Evolutionary conservation across 345 rosid genomes (phyloP).

Genomic region (Lepidium africanum): DNA sequence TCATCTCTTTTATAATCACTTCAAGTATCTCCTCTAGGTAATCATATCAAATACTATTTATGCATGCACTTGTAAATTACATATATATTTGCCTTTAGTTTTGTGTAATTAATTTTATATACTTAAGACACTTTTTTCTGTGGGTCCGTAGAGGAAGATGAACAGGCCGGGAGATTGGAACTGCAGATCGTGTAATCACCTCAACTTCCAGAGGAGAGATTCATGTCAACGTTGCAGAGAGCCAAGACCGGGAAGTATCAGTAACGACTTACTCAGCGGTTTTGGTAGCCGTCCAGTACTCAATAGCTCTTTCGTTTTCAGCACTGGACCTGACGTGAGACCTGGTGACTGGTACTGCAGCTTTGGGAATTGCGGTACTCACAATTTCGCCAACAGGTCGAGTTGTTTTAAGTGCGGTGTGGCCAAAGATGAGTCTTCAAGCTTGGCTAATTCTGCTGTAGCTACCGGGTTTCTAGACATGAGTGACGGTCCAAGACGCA

Average conservation of each 20-base stretch:
- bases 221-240: constrained; percentile 76
- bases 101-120: not conserved
- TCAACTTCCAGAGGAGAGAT: constrained; percentile 81
- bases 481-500: constrained; percentile 28
- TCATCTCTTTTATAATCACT: not conserved
- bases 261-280: constrained; percentile 24
- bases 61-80: not conserved
- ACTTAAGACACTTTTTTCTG: not conserved
- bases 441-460: constrained; percentile 12
- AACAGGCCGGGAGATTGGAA: constrained; percentile 95
- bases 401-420: constrained; percentile 69
- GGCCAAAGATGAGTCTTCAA: constrained; percentile 36
- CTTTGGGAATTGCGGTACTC: constrained; percentile 54
- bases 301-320: constrained; percentile 42
- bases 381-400: constrained; percentile 68
- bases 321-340: constrained; percentile 58
- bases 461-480: constrained; percentile 25
- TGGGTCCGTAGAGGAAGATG: constrained; percentile 36
- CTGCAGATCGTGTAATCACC: constrained; percentile 74
- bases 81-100: not conserved
- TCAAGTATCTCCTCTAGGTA: constrained; percentile 1
- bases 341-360: constrained; percentile 85
- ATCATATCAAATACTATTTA: not conserved
- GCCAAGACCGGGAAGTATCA: constrained; percentile 27
- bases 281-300: constrained; percentile 39